Evolutionary conservation across 768 basidiomycete species (phyloP).

Genomic region (Lactarius hatsudake): DNA sequence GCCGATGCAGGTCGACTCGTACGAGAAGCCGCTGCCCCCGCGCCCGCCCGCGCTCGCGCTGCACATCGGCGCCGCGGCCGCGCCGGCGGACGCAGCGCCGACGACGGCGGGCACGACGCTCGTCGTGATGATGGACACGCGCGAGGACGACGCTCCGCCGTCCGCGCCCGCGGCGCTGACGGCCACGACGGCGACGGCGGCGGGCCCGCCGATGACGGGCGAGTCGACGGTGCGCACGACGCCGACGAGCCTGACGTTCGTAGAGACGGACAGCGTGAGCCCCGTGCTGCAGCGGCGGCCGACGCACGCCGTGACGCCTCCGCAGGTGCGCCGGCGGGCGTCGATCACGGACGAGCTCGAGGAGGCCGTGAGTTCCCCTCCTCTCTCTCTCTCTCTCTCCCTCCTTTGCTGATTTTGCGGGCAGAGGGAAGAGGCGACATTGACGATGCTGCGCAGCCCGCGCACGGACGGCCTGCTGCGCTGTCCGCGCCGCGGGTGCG

Average conservation of each 20-base stretch:
- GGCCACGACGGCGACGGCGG: neutral
- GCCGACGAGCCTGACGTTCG: conserved; percentile 22
- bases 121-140: neutral
- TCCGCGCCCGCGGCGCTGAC: neutral
- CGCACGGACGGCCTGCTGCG: conserved; percentile 18
- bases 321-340: conserved; percentile 14
- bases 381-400: no score
- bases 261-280: conserved; percentile 9
- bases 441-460: conserved; percentile 15
- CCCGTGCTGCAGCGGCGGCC: conserved; percentile 13
- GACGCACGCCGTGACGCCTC: conserved; percentile 14
- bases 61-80: neutral
- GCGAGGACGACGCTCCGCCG: neutral
- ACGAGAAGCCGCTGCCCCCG: conserved; percentile 23
- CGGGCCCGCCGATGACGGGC: neutral
- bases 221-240: conserved; percentile 19
- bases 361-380: conserved; percentile 14
- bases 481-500: conserved; percentile 22
- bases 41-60: conserved; percentile 11
- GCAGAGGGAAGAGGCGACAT: conserved; percentile 26
- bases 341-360: conserved; percentile 26
- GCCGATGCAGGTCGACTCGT: conserved; percentile 16
- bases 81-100: neutral
- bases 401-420: no score
- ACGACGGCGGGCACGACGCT: neutral